A percentile compares a stretch with the other conserved stretches of the same genome.
These are phyloP conservation scores for Scutellaria baicalensis DNA, from an alignment of 257 asterid genomes.

Conservation along the genomic window DNA sequence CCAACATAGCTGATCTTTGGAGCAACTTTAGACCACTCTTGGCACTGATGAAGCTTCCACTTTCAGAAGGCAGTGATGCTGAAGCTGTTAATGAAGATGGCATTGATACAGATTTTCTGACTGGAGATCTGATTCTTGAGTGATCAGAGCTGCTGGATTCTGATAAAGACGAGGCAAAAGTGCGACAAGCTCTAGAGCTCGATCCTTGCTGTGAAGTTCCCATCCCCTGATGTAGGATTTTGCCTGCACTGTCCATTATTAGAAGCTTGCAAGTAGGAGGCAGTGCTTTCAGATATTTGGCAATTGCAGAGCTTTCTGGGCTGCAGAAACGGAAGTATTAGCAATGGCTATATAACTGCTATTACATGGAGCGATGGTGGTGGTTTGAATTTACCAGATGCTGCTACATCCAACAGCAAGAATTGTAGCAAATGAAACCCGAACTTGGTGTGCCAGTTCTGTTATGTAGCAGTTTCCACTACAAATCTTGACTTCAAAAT, in stretches of 20 bases:
- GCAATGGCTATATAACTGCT: background rate
- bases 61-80: too few relatives aligned
- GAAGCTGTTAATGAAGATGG: conserved; percentile 41
- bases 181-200: conserved; percentile 21
- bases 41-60: background rate
- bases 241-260: conserved; percentile 56
- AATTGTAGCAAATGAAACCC: conserved; percentile 50
- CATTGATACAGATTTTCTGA: conserved; percentile 53
- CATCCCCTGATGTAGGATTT: conserved; percentile 39
- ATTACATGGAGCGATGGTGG: background rate
- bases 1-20: conserved; percentile 33
- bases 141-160: conserved; percentile 24
- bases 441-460: conserved; percentile 61
- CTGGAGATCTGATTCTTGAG: conserved; percentile 15
- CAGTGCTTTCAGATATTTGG: conserved; percentile 44
- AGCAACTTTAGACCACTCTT: conserved; percentile 27
- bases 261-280: conserved; percentile 83
- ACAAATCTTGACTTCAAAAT: conserved; percentile 67
- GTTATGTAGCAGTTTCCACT: conserved; percentile 42
- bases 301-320: conserved; percentile 28
- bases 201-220: conserved; percentile 79
- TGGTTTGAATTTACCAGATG: conserved; percentile 21
- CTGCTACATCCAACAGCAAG: conserved; percentile 42
- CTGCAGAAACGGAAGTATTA: conserved; percentile 28
- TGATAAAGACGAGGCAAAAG: conserved; percentile 37